Evolutionary conservation across 2,329 filamentous ascomycete genomes (phyloP).

Genomic region (Amylocarpus encephaloides): DNA sequence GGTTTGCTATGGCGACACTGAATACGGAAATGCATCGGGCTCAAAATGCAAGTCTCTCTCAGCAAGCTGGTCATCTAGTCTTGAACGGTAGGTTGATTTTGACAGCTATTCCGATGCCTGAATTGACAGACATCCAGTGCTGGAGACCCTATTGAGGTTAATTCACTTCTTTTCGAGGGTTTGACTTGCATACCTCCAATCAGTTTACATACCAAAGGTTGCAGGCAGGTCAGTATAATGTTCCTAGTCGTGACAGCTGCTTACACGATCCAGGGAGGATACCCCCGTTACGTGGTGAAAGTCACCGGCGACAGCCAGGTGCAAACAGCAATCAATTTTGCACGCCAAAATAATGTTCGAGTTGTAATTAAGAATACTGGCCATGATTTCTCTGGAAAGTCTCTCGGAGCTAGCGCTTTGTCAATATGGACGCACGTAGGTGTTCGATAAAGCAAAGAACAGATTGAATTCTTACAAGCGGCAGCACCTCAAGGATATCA

Average conservation of each 20-base stretch:
- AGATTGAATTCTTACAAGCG: too few species aligned
- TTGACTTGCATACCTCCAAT: neutral
- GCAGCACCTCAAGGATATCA: conserved; percentile 8
- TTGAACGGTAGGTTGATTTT: neutral
- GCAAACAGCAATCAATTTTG: neutral
- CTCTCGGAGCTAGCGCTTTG: conserved; percentile 31
- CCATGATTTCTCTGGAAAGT: conserved; percentile 42
- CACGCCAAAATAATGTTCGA: neutral
- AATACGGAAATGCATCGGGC: too few species aligned
- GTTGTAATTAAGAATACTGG: conserved; percentile 36
- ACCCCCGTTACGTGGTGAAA: neutral
- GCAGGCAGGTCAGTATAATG: neutral
- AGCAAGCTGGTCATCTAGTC: conserved; percentile 18
- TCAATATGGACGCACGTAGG: conserved; percentile 10
- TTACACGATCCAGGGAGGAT: neutral
- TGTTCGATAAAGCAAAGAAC: neutral
- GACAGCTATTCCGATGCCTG: too few species aligned
- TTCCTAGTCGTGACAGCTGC: neutral
- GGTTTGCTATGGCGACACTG: conserved; percentile 35
- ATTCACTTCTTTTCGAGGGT: neutral
- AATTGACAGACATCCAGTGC: neutral
- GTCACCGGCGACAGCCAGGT: neutral
- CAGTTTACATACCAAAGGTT: neutral
- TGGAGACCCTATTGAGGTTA: neutral
- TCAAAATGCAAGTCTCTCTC: conserved; percentile 27